These are phyloP conservation scores for Porphyrellus sp. DNA, from an alignment of 1,284 basidiomycete species.

Conservation along the genomic window DNA sequence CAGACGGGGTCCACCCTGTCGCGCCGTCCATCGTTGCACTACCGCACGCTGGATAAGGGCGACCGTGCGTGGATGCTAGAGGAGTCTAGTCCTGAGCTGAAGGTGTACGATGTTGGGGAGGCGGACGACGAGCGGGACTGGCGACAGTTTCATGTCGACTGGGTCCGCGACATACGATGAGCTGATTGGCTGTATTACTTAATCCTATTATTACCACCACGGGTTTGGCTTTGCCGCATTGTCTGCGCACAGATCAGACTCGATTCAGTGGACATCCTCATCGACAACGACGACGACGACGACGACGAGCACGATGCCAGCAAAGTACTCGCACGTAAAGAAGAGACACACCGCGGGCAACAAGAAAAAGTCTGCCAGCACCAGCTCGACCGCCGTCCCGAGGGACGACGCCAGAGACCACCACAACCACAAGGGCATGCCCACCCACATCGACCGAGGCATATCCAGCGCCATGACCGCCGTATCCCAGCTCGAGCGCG, in stretches of 20 bases:
- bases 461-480: constrained; percentile 53
- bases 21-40: not conserved
- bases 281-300: not conserved
- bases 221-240: constrained; percentile 11
- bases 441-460: constrained; percentile 49
- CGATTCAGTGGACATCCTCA: not conserved
- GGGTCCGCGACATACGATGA: constrained; percentile 20
- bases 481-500: constrained; percentile 58
- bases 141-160: constrained; percentile 32
- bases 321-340: constrained; percentile 71
- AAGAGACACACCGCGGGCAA: constrained; percentile 46
- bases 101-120: constrained; percentile 6
- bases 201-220: constrained; percentile 17
- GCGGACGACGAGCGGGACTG: constrained; percentile 21
- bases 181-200: constrained; percentile 23
- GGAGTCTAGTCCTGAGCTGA: constrained; percentile 24
- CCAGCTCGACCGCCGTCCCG: constrained; percentile 12
- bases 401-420: constrained; percentile 34
- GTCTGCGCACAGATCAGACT: constrained; percentile 14
- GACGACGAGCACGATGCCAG: constrained; percentile 45
- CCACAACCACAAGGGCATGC: constrained; percentile 35
- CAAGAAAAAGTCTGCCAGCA: constrained; percentile 41
- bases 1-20: too few relatives aligned
- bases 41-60: constrained; percentile 3
- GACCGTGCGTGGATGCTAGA: constrained; percentile 33